These are phyloP conservation scores for Fusarium miscanthi DNA, from an alignment of 2,329 filamentous ascomycete genomes.

Conservation along the genomic window DNA sequence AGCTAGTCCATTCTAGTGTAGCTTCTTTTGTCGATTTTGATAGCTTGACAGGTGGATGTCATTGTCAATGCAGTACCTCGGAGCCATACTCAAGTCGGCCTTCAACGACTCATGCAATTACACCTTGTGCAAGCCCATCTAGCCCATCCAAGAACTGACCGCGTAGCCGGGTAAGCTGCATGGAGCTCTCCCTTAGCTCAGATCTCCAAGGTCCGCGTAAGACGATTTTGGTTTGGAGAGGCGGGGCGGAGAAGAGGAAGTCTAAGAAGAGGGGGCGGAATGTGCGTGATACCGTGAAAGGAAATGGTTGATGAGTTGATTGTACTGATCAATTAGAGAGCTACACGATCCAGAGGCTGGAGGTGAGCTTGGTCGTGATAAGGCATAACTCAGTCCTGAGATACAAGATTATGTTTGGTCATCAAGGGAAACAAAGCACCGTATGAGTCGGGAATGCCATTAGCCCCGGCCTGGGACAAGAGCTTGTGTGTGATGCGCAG, in stretches of 20 bases:
- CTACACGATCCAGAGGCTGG: not conserved
- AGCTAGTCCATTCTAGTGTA: not conserved
- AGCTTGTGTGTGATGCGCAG: conserved; percentile 15
- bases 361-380: not conserved
- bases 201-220: conserved; percentile 15
- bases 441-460: not conserved
- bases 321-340: not conserved
- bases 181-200: conserved; percentile 15
- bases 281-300: conserved; percentile 10
- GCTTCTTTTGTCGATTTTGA: not conserved
- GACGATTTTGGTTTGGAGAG: conserved; percentile 14
- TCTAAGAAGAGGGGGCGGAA: not conserved
- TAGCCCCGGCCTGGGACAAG: not conserved
- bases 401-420: not conserved
- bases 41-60: not conserved
- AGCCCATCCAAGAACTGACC: not conserved
- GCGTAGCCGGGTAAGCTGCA: conserved; percentile 17
- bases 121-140: not conserved
- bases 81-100: not conserved
- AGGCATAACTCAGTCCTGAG: not conserved
- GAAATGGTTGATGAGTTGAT: not conserved
- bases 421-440: conserved; percentile 9
- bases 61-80: not conserved
- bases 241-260: not conserved
- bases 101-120: not conserved